phyloP scores from a whole-genome alignment of 148 eudicot genomes.

The Cornus suecica region DNA sequence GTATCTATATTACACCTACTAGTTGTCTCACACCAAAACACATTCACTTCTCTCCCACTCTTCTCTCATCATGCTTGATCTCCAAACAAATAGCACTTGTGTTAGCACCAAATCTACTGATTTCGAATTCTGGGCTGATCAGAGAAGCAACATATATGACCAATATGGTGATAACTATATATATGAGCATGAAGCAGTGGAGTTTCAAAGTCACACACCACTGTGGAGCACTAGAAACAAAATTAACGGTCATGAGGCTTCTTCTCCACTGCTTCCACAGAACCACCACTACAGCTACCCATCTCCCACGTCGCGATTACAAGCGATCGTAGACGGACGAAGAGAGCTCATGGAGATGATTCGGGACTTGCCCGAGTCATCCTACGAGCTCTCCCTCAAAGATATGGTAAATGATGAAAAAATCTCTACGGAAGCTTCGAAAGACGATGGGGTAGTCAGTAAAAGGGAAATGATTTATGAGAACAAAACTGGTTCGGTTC shows the following conservation, averaged over 20 bases:
- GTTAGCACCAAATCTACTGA: not conserved
- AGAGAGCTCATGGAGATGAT: constrained; percentile 24
- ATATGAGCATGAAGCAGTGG: not conserved
- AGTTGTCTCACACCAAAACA: not conserved
- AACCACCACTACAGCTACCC: constrained; percentile 8
- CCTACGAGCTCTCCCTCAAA: constrained; percentile 31
- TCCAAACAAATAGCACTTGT: not conserved
- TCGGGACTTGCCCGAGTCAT: constrained; percentile 29
- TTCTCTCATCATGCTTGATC: not conserved
- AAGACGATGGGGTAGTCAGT: not conserved
- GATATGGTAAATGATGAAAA: constrained; percentile 23
- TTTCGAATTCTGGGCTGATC: constrained; percentile 15
- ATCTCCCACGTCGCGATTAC: constrained; percentile 17
- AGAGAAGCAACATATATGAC: not conserved
- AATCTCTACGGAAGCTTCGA: not conserved
- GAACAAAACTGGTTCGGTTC: constrained; percentile 3
- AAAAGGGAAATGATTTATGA: not conserved
- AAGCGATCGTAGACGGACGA: constrained; percentile 24
- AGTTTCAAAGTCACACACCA: constrained; percentile 9
- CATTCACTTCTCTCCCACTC: not conserved
- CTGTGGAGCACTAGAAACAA: not conserved
- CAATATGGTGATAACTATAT: not conserved
- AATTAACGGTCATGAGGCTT: not conserved
- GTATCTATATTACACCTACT: not conserved
- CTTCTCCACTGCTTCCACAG: constrained; percentile 14